phyloP scores from a whole-genome alignment of 2,329 filamentous ascomycete genomes.

The Fusarium sp. region DNA sequence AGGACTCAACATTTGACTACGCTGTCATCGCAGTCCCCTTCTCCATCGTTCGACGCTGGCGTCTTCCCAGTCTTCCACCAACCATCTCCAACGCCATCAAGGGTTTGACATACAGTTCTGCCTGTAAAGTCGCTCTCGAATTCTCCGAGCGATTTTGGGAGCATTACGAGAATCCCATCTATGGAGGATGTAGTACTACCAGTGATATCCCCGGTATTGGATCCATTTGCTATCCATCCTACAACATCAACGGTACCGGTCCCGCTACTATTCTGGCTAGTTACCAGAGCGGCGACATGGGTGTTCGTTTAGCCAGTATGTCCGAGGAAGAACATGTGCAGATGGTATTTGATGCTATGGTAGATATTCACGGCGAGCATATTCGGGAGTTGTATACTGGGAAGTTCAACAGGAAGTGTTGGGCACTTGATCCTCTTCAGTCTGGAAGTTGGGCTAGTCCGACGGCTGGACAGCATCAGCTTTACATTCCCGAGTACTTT shows the following conservation, averaged over 20 bases:
- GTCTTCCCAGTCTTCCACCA: not conserved
- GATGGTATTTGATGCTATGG: not conserved
- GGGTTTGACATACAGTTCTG: not conserved
- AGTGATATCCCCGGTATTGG: slow-evolving; percentile 1
- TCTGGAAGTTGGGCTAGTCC: slow-evolving; percentile 22
- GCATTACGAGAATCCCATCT: slow-evolving; percentile 14
- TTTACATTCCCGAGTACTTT: slow-evolving; percentile 19
- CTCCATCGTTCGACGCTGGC: slow-evolving; percentile 10
- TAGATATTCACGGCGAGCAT: slow-evolving; percentile 7
- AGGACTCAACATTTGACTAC: slow-evolving; percentile 11
- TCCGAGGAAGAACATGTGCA: slow-evolving; percentile 8
- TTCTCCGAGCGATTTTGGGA: slow-evolving; percentile 22
- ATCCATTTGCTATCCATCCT: slow-evolving; percentile 8
- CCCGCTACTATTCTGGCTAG: slow-evolving; percentile 16
- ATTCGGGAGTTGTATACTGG: not conserved
- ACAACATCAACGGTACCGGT: slow-evolving; percentile 1
- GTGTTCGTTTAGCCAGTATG: slow-evolving; percentile 2
- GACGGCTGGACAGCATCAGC: slow-evolving; percentile 12
- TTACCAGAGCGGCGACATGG: slow-evolving; percentile 21
- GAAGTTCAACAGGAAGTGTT: slow-evolving; percentile 20
- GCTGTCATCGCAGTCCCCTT: slow-evolving; percentile 2
- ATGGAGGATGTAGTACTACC: not conserved
- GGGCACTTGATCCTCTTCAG: slow-evolving; percentile 17
- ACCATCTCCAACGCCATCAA: slow-evolving; percentile 21
- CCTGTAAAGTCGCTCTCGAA: slow-evolving; percentile 14